These are phyloP conservation scores for Colletotrichum coccodes DNA, from an alignment of 2,329 filamentous ascomycete genomes.

Conservation along the genomic window DNA sequence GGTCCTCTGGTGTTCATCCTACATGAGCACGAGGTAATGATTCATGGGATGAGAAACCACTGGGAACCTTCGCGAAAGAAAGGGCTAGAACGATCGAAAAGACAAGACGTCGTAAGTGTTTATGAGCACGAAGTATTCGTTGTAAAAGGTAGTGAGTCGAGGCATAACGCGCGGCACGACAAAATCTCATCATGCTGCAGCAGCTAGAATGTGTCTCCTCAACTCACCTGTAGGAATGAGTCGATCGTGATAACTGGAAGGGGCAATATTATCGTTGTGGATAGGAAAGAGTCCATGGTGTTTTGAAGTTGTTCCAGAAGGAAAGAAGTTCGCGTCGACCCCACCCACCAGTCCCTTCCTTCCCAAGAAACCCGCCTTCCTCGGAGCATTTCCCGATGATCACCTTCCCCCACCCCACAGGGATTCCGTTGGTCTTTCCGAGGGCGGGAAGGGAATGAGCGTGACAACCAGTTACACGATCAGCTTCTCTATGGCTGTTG, in stretches of 20 bases:
- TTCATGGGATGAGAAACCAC: neutral
- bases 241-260: neutral
- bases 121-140: neutral
- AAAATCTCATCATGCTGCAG: neutral
- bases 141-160: neutral
- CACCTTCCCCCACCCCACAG: neutral
- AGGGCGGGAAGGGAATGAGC: neutral
- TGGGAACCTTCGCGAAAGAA: neutral
- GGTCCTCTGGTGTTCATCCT: neutral
- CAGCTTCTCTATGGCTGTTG: neutral
- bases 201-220: neutral
- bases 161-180: neutral
- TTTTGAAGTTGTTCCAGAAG: slow-evolving; percentile 31
- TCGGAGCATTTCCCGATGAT: slow-evolving; percentile 24
- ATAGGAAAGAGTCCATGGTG: slow-evolving; percentile 23
- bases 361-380: slow-evolving; percentile 2
- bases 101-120: neutral
- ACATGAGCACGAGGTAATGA: neutral
- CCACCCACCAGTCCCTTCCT: slow-evolving; percentile 24
- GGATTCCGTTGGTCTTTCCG: neutral
- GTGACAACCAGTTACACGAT: neutral
- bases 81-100: neutral
- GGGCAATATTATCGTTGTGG: neutral
- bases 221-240: neutral
- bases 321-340: slow-evolving; percentile 17